These are phyloP conservation scores for Botrytis galanthina DNA, from an alignment of 2,329 filamentous ascomycete genomes.

Conservation along the genomic window DNA sequence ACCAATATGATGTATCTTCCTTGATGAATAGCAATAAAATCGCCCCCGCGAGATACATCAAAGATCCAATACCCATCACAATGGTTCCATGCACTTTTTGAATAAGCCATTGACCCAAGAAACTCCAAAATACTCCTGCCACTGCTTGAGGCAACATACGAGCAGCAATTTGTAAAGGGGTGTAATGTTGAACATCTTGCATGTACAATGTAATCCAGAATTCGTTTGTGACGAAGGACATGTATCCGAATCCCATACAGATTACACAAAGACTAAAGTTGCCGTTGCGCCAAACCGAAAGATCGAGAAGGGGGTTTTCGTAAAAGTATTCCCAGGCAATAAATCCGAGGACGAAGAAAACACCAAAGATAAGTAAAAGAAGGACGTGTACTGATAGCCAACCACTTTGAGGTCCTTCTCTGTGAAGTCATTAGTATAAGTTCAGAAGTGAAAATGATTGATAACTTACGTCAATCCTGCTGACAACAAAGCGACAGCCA, in stretches of 20 bases:
- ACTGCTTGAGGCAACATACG: conserved; percentile 65
- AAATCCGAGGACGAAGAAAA: conserved; percentile 55
- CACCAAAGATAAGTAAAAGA: conserved; percentile 58
- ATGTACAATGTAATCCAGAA: conserved; percentile 67
- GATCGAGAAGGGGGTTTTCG: conserved; percentile 51
- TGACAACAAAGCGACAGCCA: conserved; percentile 29
- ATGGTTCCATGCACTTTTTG: conserved; percentile 63
- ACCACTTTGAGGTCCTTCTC: conserved; percentile 48
- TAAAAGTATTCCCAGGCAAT: conserved; percentile 60
- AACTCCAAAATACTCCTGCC: conserved; percentile 60
- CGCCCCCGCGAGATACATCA: conserved; percentile 43
- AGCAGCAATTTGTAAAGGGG: conserved; percentile 53
- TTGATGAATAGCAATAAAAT: conserved; percentile 57
- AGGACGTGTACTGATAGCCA: conserved; percentile 64
- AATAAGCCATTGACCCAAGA: conserved; percentile 59
- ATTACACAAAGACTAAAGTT: conserved; percentile 59
- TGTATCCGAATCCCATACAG: conserved; percentile 55
- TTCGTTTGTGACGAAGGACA: conserved; percentile 57
- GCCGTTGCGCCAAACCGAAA: conserved; percentile 56
- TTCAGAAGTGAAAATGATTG: background rate
- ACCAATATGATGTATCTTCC: conserved; percentile 59
- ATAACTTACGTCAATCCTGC: conserved; percentile 33
- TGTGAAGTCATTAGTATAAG: conserved; percentile 20
- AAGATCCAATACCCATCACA: conserved; percentile 50
- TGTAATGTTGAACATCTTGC: conserved; percentile 53